Evolutionary conservation across 495 filamentous ascomycete genomes (phyloP), one percentile per base, ranked within the genome.

Genomic region (Lindgomyces ingoldianus): DNA sequence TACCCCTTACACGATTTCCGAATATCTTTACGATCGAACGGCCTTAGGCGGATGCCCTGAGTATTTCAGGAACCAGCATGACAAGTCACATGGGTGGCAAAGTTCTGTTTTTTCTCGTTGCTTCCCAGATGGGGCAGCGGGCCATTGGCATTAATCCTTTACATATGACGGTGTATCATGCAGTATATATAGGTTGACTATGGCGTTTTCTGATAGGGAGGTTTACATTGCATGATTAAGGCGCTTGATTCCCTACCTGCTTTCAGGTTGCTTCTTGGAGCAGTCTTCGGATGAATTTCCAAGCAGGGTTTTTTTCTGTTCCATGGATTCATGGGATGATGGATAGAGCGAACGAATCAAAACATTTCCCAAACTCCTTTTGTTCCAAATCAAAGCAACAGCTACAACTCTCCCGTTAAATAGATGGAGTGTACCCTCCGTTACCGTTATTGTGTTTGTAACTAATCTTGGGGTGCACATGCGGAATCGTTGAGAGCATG

Each of bases 221-320:
- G 26, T 36, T 57, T 45, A 42, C 33, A 53, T 53, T 65, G 62
- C 62, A 65, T 65, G 51, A 45, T 48, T 18, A 60, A 4, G 62
- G 62, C 62, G 62, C 48, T 60, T 33, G 53, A 64, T 57, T 55
- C 60, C 60, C 50, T 24, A 10, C 18, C 21, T 10, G 3, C 36
- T 59, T 6, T 9, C 25, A 46, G 25, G 22, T 63, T 41, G 42
- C 49, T 57, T 39, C 51, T 22, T 49, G 21, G 18, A 14, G 57
- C 45, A 49, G 21, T n/a, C 3, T 45, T 41, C n/a, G n/a, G n/a
- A n/a, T n/a, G n/a, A n/a, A n/a, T n/a, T n/a, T n/a, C n/a, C n/a
- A n/a, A n/a, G n/a, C n/a, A n/a, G n/a, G n/a, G n/a, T n/a, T n/a
- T n/a, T n/a, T n/a, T n/a, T n/a, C n/a, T n/a, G n/a, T n/a, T n/a